Percentiles rank a stretch among this genome's conserved stretches.
phyloP scores from a whole-genome alignment of 306 rosid genomes.

The Oxytropis ochrocephala region DNA sequence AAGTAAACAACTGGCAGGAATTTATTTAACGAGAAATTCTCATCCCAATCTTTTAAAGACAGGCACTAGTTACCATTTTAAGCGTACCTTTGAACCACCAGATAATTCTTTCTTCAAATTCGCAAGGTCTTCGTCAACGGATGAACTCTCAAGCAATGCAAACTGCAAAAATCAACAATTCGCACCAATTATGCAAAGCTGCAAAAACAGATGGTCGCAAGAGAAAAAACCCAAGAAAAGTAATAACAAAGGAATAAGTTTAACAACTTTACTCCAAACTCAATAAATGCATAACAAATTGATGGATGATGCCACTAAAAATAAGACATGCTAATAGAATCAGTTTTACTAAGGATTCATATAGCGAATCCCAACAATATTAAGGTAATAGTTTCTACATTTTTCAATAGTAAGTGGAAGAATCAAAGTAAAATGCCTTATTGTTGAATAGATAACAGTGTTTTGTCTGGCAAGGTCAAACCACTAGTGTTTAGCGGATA shows the following conservation, averaged over 20 bases:
- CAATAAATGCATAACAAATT: not conserved
- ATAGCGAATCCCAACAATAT: not conserved
- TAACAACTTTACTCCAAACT: slow-evolving; percentile 10
- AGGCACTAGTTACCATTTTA: slow-evolving; percentile 9
- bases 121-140: slow-evolving; percentile 84
- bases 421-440: not conserved
- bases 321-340: not conserved
- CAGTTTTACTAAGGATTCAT: not conserved
- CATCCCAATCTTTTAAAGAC: not conserved
- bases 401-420: not conserved
- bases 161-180: slow-evolving; percentile 50
- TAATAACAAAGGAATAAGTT: not conserved
- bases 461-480: no score
- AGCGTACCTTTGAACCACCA: slow-evolving; percentile 60
- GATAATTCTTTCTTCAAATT: slow-evolving; percentile 72
- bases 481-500: no score
- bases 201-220: not conserved
- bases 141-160: slow-evolving; percentile 81
- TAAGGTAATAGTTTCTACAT: not conserved
- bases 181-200: not conserved
- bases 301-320: not conserved
- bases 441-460: not conserved
- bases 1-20: slow-evolving; percentile 18
- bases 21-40: not conserved
- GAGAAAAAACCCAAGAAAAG: slow-evolving; percentile 12